These are phyloP conservation scores for Colletotrichum nymphaeae DNA, from an alignment of 2,329 filamentous ascomycete species.

Conservation along the genomic window DNA sequence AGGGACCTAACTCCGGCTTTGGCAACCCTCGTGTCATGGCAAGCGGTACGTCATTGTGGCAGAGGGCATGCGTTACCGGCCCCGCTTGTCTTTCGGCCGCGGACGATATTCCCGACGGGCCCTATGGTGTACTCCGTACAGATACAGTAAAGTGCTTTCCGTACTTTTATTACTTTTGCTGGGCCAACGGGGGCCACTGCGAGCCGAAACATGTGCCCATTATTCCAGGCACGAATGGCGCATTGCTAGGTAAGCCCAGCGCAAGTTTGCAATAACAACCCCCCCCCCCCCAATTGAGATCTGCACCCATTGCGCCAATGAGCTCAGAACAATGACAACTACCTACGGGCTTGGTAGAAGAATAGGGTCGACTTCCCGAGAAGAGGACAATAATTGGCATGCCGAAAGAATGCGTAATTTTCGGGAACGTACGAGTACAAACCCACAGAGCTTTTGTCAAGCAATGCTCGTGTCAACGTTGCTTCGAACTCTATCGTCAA, in stretches of 20 bases:
- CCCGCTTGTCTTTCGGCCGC: slow-evolving; percentile 18
- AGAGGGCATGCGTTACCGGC: not conserved
- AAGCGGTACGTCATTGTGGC: slow-evolving; percentile 23
- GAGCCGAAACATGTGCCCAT: not conserved
- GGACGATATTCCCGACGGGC: slow-evolving; percentile 12
- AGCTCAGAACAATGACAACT: not conserved
- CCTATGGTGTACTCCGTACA: not conserved
- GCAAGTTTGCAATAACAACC: not conserved
- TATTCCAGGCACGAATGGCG: not conserved
- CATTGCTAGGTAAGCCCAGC: not conserved
- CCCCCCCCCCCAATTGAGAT: not conserved
- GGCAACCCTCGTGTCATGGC: not conserved
- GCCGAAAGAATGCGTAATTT: not conserved
- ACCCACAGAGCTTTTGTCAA: not conserved
- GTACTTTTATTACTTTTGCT: not conserved
- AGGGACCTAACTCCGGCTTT: not conserved
- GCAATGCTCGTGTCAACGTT: not conserved
- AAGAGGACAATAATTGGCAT: not conserved
- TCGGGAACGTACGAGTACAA: not conserved
- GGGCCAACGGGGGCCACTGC: not conserved
- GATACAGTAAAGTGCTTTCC: not conserved
- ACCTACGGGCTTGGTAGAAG: not conserved
- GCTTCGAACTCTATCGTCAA: not conserved
- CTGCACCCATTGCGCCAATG: not conserved
- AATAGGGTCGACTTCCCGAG: not conserved